Base-by-base conservation (phyloP, 805 yeast genomes). In the Pichia gijzeniarum region DNA sequence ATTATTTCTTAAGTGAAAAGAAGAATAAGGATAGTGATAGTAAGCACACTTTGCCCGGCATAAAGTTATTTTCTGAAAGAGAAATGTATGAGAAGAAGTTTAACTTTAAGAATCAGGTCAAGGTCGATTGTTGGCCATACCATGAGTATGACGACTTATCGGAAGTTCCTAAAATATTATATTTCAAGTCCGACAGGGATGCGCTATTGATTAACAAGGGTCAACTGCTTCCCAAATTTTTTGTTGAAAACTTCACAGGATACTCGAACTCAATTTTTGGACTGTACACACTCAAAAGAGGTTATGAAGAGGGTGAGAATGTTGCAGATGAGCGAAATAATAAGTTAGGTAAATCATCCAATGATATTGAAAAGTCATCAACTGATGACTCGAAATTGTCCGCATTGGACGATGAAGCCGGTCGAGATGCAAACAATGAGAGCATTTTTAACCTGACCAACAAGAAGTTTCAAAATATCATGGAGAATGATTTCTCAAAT, bases 401-500 rank as follows among this genome's bases (percentile, higher is more conserved):
- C 12, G 10, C 20, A 21, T 17, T 5, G 20, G 37, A 31, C 12
- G 39, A 34, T 2, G 1, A 14, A 13, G 28, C 2, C 16, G 38
- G 31, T 25, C 9, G 28, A 25, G 21, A 25, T 38, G 20, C 18
- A 40, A 33, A 35, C 35, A 33, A 30, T 31, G 10, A 35, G 35
- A 31, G 32, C 35, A 19, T 40, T 40, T 16, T 22, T 35, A n/a
- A 25, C 4, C 22, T 37, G 33, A 33, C 59, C 1, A 57, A 63
- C 40, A 60, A 68, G 31, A 60, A 65, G 41, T 62, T 72, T 51
- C 69, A 73, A 52, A 55, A 63, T n/a, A 76, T 75, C 47, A 51
- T 71, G 35, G 84, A 77, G 53, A 71, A 66, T 25, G 81, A 77
- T 48, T 69, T 69, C 51, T 62, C 70, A 63, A 62, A 77, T 64